A percentile compares a stretch with the other conserved stretches of the same genome.
Evolutionary conservation across 1,284 basidiomycete genomes (phyloP).

Genomic region (Hypsizygus ulmarius): DNA sequence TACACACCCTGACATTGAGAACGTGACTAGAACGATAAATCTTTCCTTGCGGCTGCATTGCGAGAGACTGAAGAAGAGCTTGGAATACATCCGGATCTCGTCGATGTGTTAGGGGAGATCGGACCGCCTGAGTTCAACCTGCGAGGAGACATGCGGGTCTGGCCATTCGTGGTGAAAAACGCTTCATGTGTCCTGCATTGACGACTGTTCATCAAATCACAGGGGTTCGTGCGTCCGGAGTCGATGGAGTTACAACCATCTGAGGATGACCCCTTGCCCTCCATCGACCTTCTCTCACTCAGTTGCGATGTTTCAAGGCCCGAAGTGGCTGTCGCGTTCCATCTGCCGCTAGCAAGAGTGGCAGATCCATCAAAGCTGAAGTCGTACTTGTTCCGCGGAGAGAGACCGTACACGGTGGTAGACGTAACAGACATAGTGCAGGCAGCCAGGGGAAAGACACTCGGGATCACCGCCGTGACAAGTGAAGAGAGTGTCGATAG

Average conservation of each 20-base stretch:
- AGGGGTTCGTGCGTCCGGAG: slow-evolving; percentile 62
- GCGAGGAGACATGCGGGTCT: slow-evolving; percentile 58
- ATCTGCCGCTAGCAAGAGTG: slow-evolving; percentile 59
- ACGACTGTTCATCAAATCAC: slow-evolving; percentile 10
- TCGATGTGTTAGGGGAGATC: slow-evolving; percentile 65
- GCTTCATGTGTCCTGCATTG: background rate
- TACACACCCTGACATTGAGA: background rate
- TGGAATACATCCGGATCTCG: slow-evolving; percentile 51
- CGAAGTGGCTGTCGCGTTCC: slow-evolving; percentile 71
- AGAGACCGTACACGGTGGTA: slow-evolving; percentile 62
- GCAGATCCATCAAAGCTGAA: slow-evolving; percentile 46
- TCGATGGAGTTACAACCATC: slow-evolving; percentile 19
- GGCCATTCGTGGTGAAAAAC: slow-evolving; percentile 69
- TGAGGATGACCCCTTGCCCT: slow-evolving; percentile 53
- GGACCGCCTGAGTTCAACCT: slow-evolving; percentile 62
- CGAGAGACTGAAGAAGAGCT: slow-evolving; percentile 76
- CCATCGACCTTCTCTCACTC: slow-evolving; percentile 53
- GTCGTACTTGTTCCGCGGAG: slow-evolving; percentile 54
- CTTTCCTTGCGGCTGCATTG: slow-evolving; percentile 54
- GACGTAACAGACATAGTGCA: slow-evolving; percentile 63
- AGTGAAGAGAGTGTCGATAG: slow-evolving; percentile 23
- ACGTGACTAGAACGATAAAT: slow-evolving; percentile 46
- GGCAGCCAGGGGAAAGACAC: slow-evolving; percentile 20
- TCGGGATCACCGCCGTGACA: slow-evolving; percentile 23
- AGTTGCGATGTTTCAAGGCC: slow-evolving; percentile 42